Evolutionary conservation across 208 protist species (phyloP).

Genomic region (Leishmania tropica): DNA sequence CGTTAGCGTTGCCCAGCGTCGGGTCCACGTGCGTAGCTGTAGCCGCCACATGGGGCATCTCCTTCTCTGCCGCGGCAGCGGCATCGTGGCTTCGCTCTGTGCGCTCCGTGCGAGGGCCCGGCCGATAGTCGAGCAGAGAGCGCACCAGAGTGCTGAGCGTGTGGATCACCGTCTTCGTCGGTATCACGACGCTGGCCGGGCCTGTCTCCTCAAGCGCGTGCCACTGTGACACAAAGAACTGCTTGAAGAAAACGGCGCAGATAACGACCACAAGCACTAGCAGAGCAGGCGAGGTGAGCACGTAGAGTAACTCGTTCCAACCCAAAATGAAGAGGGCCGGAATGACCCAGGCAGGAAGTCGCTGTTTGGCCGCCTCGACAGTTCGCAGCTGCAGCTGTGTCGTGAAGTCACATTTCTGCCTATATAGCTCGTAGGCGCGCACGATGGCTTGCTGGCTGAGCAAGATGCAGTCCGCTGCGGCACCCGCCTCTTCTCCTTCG

Average conservation of each 20-base stretch:
- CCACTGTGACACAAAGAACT: slow-evolving; percentile 71
- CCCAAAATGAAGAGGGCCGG: slow-evolving; percentile 70
- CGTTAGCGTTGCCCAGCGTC: not conserved
- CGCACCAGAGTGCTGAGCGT: slow-evolving; percentile 21
- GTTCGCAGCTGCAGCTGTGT: slow-evolving; percentile 75
- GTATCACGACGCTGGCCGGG: slow-evolving; percentile 58
- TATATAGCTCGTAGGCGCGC: slow-evolving; percentile 72
- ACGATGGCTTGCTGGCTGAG: slow-evolving; percentile 59
- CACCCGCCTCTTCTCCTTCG: slow-evolving; percentile 18
- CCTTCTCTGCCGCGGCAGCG: not conserved
- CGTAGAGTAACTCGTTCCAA: slow-evolving; percentile 86
- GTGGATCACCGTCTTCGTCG: slow-evolving; percentile 32
- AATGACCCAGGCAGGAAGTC: slow-evolving; percentile 79
- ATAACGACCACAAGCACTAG: slow-evolving; percentile 58
- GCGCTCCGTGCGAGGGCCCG: not conserved
- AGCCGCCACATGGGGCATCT: not conserved
- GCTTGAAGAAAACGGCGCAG: slow-evolving; percentile 62
- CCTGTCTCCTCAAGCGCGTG: slow-evolving; percentile 78
- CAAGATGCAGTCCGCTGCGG: slow-evolving; percentile 51
- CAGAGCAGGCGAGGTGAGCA: slow-evolving; percentile 70
- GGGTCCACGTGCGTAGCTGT: slow-evolving; percentile 13
- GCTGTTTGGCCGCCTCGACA: slow-evolving; percentile 63
- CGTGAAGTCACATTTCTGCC: slow-evolving; percentile 84
- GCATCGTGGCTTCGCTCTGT: slow-evolving; percentile 6
- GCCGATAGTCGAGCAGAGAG: slow-evolving; percentile 2